Base-by-base conservation (phyloP, 2,329 filamentous ascomycete genomes). In the Xylaria digitata region DNA sequence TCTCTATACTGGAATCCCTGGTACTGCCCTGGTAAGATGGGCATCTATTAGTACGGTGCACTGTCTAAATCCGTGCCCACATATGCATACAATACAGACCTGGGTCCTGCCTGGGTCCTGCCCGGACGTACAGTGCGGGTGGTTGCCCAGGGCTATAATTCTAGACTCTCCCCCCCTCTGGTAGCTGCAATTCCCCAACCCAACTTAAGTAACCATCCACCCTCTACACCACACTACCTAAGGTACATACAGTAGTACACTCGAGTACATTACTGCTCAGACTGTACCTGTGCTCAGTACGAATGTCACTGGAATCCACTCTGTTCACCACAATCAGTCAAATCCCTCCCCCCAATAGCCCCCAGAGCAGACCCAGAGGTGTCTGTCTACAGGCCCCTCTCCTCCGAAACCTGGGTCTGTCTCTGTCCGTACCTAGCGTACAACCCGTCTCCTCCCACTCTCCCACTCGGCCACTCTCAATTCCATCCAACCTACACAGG, bases 381-480 rank as follows among this genome's bases (percentile, higher is more conserved):
- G n/a, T n/a, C n/a, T n/a, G n/a, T n/a, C n/a, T n/a, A n/a, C 26
- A 26, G 26, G 26, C 26, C 26, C 26, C 43, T 52, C 43, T 42
- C 34, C 15, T 42, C 34, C 52, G 52, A 54, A 42, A 54, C 52
- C 52, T 40, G 50, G 11, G 32, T 40, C 50, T 40, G n/a, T 40
- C 50, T 9, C 34, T 46, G 26, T 42, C 30, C n/a, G n/a, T n/a
- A n/a, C n/a, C n/a, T n/a, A n/a, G n/a, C n/a, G n/a, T n/a, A n/a
- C n/a, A n/a, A n/a, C n/a, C n/a, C n/a, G n/a, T n/a, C n/a, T n/a
- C n/a, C n/a, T n/a, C n/a, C n/a, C n/a, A n/a, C n/a, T n/a, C n/a
- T n/a, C n/a, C n/a, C n/a, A n/a, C n/a, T n/a, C n/a, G n/a, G n/a
- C 59, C 59, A 55, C 61, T 57, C 54, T 21, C 42, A 13, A 23